Base-by-base conservation (phyloP, 805 yeast species). In the Henningerozyma blattae region DNA sequence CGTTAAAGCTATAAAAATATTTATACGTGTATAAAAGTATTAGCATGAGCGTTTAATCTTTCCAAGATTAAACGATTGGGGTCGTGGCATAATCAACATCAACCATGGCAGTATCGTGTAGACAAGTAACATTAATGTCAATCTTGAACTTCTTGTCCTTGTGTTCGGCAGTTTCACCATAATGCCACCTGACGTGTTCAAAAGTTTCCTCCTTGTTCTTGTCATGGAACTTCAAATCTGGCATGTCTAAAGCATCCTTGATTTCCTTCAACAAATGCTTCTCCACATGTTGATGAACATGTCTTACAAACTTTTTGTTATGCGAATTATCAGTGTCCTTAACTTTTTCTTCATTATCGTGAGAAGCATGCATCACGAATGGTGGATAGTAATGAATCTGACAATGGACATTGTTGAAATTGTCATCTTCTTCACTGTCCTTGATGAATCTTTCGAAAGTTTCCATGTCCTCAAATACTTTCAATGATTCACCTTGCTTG, bases 361-460 rank as follows among this genome's bases (percentile, higher is more conserved):
- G 84, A 38, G 77, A 68, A 37, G 72, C 79, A 44, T 70, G 70
- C 55, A 77, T 44, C 31, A 80, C 70, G 49, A 80, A 80, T 32
- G 89, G 89, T 16, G 91, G 91, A 47, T 72, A 65, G 55, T 81
- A 81, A 31, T 64, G 64, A 37, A 79, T 61, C 41, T 71, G 76
- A 30, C 82, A 81, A 49, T 77, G 81, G 43, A 77, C 60, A 46
- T 74, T 70, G 48, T 73, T 81, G 44, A 72, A 75, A 37, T 80
- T 87, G 40, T 80, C 76, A 53, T 79, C 87, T 69, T 82, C 78
- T 3, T 80, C 72, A 49, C 77, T 86, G 48, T 77, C 83, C 48
- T 75, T 68, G 39, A 80, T 62, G 52, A 64, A 80, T 18, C 68
- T 65, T 52, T 77, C 85, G 48, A 80, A 80, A 8, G 71, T 64